Evolutionary conservation across 352 stramenopile genomes (phyloP).

Genomic region (Aphanomyces invadans): DNA sequence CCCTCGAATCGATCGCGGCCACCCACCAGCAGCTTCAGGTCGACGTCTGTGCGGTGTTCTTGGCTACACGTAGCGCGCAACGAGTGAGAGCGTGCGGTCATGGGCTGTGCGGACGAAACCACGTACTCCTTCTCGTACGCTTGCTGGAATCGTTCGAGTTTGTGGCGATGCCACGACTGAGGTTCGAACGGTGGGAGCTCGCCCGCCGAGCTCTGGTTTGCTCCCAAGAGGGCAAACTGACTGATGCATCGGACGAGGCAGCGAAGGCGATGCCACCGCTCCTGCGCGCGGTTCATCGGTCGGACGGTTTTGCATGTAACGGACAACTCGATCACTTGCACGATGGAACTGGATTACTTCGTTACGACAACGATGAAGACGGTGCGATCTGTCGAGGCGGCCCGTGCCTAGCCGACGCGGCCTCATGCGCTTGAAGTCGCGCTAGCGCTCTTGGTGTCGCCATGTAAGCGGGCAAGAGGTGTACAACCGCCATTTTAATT

Average conservation of each 20-base stretch:
- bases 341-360: background rate
- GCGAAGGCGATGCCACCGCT: background rate
- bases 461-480: background rate
- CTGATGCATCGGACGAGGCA: background rate
- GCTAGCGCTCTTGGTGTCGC: background rate
- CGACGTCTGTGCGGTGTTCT: constrained; percentile 9
- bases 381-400: too few relatives aligned
- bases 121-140: constrained; percentile 20
- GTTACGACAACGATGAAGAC: too few relatives aligned
- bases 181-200: constrained; percentile 1
- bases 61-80: background rate
- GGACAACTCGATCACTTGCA: too few relatives aligned
- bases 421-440: background rate
- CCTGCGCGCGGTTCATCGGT: background rate
- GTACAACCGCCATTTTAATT: background rate
- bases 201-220: background rate
- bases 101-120: too few relatives aligned
- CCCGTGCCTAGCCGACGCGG: too few relatives aligned
- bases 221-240: background rate
- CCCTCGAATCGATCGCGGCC: background rate
- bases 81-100: too few relatives aligned
- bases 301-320: too few relatives aligned
- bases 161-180: constrained; percentile 5
- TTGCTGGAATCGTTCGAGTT: constrained; percentile 11
- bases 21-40: constrained; percentile 20